These are phyloP conservation scores for Niebla homalea DNA, from an alignment of 495 filamentous ascomycete genomes.

Conservation along the genomic window DNA sequence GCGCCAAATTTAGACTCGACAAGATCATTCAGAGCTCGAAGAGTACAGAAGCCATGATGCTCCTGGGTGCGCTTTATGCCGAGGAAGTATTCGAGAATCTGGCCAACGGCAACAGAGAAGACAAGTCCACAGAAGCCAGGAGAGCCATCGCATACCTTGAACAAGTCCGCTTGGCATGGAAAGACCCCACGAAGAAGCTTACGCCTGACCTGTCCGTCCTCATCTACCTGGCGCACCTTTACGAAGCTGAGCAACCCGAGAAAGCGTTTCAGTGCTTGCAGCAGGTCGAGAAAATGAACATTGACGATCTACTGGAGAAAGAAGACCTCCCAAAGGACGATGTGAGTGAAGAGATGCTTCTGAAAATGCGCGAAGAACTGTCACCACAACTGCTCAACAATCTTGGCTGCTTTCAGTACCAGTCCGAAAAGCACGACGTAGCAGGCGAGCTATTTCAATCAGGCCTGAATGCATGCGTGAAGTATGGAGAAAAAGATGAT, in stretches of 20 bases:
- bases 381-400: constrained; percentile 92
- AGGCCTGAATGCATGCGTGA: constrained; percentile 73
- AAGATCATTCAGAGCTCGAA: constrained; percentile 80
- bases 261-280: constrained; percentile 82
- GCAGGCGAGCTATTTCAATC: constrained; percentile 83
- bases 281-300: constrained; percentile 77
- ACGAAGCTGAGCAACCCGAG: constrained; percentile 72
- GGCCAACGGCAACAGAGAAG: constrained; percentile 60
- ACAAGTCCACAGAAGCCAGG: constrained; percentile 67
- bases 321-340: constrained; percentile 56
- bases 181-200: constrained; percentile 70
- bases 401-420: constrained; percentile 88
- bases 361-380: constrained; percentile 54
- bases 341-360: constrained; percentile 43
- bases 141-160: constrained; percentile 77
- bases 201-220: constrained; percentile 75
- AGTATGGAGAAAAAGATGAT: constrained; percentile 51
- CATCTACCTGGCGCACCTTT: constrained; percentile 80
- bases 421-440: constrained; percentile 62
- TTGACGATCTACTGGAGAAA: constrained; percentile 51
- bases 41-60: constrained; percentile 78
- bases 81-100: constrained; percentile 83
- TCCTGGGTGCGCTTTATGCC: constrained; percentile 79
- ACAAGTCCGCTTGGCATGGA: constrained; percentile 77
- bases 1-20: constrained; percentile 85